Evolutionary conservation across 2,329 filamentous ascomycete species (phyloP).

Genomic region (Emergomyces pasteurianus): DNA sequence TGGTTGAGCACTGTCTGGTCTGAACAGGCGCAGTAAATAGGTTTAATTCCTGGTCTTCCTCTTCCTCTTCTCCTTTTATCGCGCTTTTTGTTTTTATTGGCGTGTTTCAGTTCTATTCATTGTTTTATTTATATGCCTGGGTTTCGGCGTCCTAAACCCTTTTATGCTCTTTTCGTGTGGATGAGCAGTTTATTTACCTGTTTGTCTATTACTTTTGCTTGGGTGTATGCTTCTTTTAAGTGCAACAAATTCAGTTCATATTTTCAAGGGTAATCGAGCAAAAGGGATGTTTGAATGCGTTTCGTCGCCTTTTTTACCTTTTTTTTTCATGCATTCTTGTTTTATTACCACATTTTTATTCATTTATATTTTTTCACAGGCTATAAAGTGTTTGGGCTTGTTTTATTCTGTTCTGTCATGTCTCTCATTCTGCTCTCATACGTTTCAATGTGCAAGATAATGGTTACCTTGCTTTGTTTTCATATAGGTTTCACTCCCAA

Average conservation of each 20-base stretch:
- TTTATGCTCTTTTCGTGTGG: background rate
- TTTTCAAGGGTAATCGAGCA: no score
- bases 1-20: constrained; percentile 9
- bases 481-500: background rate
- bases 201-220: background rate
- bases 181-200: background rate
- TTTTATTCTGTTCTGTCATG: background rate
- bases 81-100: background rate
- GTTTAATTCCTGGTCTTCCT: background rate
- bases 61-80: background rate
- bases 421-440: background rate
- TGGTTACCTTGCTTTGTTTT: background rate
- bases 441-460: background rate
- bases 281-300: no score
- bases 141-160: background rate
- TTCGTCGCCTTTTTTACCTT: no score
- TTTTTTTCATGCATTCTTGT: background rate
- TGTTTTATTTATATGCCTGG: background rate
- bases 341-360: background rate
- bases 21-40: background rate
- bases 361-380: background rate
- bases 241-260: background rate
- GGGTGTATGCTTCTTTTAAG: background rate
- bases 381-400: background rate
- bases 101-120: background rate